Evolutionary conservation across 2,329 filamentous ascomycete species (phyloP).

Genomic region (Trichoderma sp.): DNA sequence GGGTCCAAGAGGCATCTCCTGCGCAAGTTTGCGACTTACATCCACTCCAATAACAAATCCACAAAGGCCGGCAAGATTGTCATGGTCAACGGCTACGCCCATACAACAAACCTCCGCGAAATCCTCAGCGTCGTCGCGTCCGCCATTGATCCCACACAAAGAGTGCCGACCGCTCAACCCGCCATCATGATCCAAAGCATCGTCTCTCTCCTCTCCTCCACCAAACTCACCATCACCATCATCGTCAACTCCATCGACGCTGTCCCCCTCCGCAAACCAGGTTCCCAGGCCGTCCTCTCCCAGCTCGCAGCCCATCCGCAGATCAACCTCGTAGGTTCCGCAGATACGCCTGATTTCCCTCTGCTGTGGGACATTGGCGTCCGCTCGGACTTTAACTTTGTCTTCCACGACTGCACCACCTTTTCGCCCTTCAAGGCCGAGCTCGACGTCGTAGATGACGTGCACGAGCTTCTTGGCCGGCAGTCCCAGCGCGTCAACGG

Average conservation of each 20-base stretch:
- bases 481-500: conserved; percentile 78
- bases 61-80: conserved; percentile 55
- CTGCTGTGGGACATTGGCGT: conserved; percentile 85
- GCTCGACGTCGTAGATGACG: conserved; percentile 82
- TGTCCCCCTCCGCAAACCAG: conserved; percentile 65
- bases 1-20: conserved; percentile 81
- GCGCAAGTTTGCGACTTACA: conserved; percentile 70
- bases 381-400: conserved; percentile 78
- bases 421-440: conserved; percentile 72
- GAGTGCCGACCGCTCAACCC: conserved; percentile 59
- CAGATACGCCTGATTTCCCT: conserved; percentile 83
- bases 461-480: conserved; percentile 80
- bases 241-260: conserved; percentile 87
- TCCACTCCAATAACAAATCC: conserved; percentile 39
- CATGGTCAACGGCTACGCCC: conserved; percentile 81
- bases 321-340: conserved; percentile 73
- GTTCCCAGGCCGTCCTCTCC: conserved; percentile 69
- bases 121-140: conserved; percentile 65
- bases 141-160: conserved; percentile 53
- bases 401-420: conserved; percentile 93
- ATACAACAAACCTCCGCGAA: conserved; percentile 63
- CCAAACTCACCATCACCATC: conserved; percentile 54
- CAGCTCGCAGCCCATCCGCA: conserved; percentile 70
- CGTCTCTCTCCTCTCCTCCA: conserved; percentile 53
- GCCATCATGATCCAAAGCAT: conserved; percentile 66